Percentiles rank a stretch among this genome's conserved stretches.
These are phyloP conservation scores for Pezicula rhizophila DNA, from an alignment of 2,329 filamentous ascomycete genomes.

Conservation along the genomic window DNA sequence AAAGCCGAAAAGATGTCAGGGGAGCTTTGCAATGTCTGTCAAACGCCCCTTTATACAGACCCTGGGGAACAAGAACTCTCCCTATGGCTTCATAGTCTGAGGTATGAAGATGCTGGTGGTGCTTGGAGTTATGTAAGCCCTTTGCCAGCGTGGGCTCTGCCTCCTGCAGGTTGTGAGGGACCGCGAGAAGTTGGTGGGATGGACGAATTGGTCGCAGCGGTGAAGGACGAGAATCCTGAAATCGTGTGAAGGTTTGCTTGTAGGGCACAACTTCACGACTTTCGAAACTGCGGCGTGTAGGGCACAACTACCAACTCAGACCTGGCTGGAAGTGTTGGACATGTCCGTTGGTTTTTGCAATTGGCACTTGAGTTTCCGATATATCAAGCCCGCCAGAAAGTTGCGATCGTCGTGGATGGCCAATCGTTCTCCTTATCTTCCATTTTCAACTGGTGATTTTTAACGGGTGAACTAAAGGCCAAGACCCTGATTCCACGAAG, in stretches of 20 bases:
- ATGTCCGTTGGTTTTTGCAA: no score
- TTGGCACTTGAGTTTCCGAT: no score
- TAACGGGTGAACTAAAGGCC: no score
- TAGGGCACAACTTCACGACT: not conserved
- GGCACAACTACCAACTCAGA: no score
- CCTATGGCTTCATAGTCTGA: conserved; percentile 86
- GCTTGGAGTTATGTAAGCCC: conserved; percentile 83
- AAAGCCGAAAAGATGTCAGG: conserved; percentile 94
- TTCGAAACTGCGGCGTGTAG: no score
- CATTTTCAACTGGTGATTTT: no score
- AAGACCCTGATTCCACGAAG: no score
- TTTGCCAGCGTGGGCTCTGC: conserved; percentile 80
- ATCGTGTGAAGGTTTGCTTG: conserved; percentile 6
- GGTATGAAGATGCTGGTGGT: conserved; percentile 79
- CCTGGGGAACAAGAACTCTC: conserved; percentile 85
- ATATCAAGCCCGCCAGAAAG: no score
- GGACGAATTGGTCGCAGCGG: conserved; percentile 51
- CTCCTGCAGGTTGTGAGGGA: conserved; percentile 53
- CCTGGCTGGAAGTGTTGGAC: no score
- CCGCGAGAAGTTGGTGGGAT: conserved; percentile 61
- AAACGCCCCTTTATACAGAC: conserved; percentile 87
- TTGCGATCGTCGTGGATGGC: no score
- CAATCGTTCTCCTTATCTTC: no score
- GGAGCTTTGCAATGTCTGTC: conserved; percentile 71
- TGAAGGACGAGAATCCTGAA: conserved; percentile 27